Conservation (phyloP, 108 stramenopile genomes). For the Parietichytrium sp. region DNA sequence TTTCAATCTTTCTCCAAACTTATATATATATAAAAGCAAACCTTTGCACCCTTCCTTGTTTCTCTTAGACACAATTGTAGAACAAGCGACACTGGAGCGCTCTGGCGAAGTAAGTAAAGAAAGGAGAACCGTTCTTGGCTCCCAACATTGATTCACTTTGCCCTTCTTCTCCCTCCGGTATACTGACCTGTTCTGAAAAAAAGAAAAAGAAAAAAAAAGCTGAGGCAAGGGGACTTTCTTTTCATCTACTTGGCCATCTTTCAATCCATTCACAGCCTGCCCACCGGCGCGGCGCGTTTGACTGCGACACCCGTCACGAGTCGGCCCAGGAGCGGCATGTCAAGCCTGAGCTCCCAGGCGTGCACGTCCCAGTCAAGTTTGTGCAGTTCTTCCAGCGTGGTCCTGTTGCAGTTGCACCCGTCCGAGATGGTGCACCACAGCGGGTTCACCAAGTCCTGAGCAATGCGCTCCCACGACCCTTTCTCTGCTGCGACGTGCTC, state of each 20-base stretch:
- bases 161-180: too few species aligned
- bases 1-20: too few species aligned
- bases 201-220: too few species aligned
- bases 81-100: too few species aligned
- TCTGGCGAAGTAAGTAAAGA: too few species aligned
- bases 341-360: slow-evolving; percentile 41
- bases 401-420: slow-evolving; percentile 55
- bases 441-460: slow-evolving; percentile 49
- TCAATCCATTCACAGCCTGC: background rate
- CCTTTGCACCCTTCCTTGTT: too few species aligned
- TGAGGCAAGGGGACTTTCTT: too few species aligned
- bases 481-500: slow-evolving; percentile 46
- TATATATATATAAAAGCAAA: too few species aligned
- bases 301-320: slow-evolving; percentile 31
- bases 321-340: slow-evolving; percentile 17
- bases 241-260: background rate
- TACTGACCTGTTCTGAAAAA: too few species aligned
- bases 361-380: slow-evolving; percentile 45
- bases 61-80: too few species aligned
- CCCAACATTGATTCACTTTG: too few species aligned
- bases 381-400: slow-evolving; percentile 42
- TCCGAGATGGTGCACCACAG: slow-evolving; percentile 41
- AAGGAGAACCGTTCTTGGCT: too few species aligned
- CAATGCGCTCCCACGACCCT: slow-evolving; percentile 1
- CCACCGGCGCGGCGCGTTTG: background rate